Evolutionary conservation across 1,284 basidiomycete species (phyloP).

Genomic region (Cystobasidiaceae sp.): DNA sequence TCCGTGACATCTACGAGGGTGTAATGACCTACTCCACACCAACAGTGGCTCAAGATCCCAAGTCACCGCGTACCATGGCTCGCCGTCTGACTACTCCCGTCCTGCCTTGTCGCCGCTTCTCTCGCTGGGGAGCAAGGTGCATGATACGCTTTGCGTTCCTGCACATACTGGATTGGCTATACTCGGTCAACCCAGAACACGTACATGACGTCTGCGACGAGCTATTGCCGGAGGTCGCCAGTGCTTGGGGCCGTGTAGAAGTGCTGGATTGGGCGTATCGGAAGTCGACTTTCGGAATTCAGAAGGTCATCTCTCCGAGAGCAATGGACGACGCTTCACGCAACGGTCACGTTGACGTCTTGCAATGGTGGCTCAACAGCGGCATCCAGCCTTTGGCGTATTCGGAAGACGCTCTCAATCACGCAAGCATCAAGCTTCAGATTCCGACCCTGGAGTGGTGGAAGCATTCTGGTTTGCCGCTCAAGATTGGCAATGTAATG

Average conservation of each 20-base stretch:
- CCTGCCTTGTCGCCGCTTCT: slow-evolving; percentile 57
- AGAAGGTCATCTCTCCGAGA: slow-evolving; percentile 23
- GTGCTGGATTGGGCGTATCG: slow-evolving; percentile 54
- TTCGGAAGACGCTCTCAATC: slow-evolving; percentile 66
- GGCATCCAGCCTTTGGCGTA: slow-evolving; percentile 56
- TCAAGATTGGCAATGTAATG: slow-evolving; percentile 73
- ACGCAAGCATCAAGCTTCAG: slow-evolving; percentile 66
- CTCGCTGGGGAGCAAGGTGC: slow-evolving; percentile 60
- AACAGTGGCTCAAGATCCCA: too few relatives aligned
- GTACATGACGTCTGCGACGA: slow-evolving; percentile 34
- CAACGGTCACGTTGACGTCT: slow-evolving; percentile 63
- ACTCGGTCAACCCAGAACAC: slow-evolving; percentile 54
- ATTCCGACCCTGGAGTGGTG: slow-evolving; percentile 72
- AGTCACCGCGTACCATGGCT: background rate
- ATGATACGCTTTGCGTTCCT: slow-evolving; percentile 68
- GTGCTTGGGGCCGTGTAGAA: slow-evolving; percentile 41
- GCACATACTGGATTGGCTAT: slow-evolving; percentile 64
- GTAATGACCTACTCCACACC: too few relatives aligned
- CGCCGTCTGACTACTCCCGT: slow-evolving; percentile 41
- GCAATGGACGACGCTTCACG: slow-evolving; percentile 55
- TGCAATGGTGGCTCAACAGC: slow-evolving; percentile 70
- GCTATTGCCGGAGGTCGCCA: slow-evolving; percentile 42
- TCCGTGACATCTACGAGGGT: slow-evolving; percentile 20
- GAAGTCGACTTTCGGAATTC: slow-evolving; percentile 55
- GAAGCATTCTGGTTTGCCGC: slow-evolving; percentile 56